phyloP scores from a whole-genome alignment of 257 asterid genomes.

The Solanum appendiculatum region DNA sequence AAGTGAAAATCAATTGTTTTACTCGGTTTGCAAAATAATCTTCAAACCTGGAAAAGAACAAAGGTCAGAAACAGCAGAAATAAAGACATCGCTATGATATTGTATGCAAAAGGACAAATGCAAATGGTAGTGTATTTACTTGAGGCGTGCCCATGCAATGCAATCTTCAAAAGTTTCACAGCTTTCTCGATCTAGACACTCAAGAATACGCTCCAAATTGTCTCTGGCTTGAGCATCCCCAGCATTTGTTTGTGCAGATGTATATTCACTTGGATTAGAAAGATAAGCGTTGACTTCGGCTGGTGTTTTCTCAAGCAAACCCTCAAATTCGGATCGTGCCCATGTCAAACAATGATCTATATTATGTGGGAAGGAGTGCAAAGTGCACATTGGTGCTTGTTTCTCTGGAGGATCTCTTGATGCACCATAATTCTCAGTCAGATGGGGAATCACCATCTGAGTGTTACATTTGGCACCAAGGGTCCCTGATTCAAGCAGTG shows the following conservation, averaged over 20 bases:
- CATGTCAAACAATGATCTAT: slow-evolving; percentile 95
- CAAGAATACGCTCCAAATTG: slow-evolving; percentile 71
- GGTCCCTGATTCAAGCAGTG: slow-evolving; percentile 98
- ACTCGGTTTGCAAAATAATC: slow-evolving; percentile 74
- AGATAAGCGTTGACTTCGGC: slow-evolving; percentile 88
- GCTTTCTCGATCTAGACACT: slow-evolving; percentile 68
- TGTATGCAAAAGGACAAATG: background rate
- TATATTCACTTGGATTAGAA: slow-evolving; percentile 55
- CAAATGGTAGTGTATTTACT: slow-evolving; percentile 26
- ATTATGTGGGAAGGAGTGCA: slow-evolving; percentile 90
- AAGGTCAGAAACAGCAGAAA: slow-evolving; percentile 5
- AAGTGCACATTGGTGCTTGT: slow-evolving; percentile 97
- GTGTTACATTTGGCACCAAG: slow-evolving; percentile 92
- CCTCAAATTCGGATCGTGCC: slow-evolving; percentile 96
- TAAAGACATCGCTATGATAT: background rate
- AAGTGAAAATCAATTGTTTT: slow-evolving; percentile 75
- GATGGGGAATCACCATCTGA: slow-evolving; percentile 92
- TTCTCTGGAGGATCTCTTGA: slow-evolving; percentile 95
- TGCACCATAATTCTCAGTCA: slow-evolving; percentile 90
- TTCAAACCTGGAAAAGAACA: slow-evolving; percentile 51
- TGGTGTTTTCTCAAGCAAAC: slow-evolving; percentile 84
- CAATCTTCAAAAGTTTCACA: slow-evolving; percentile 82
- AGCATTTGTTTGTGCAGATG: slow-evolving; percentile 59
- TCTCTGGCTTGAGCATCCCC: slow-evolving; percentile 98
- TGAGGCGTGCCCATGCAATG: slow-evolving; percentile 75